Evolutionary conservation across 441 rosid species (phyloP).

Genomic region (Gossypium trilobum): DNA sequence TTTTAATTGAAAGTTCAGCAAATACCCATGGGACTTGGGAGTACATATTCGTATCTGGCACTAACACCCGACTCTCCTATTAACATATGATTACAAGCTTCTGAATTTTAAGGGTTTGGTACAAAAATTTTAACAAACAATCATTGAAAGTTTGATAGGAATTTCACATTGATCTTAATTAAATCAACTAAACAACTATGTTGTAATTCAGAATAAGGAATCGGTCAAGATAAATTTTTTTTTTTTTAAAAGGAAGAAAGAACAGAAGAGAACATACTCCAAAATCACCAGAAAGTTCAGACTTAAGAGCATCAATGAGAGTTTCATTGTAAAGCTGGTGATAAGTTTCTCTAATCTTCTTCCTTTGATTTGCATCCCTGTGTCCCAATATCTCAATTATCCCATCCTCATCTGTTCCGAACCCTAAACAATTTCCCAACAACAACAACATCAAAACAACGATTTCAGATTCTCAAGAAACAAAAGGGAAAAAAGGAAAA

Average conservation of each 20-base stretch:
- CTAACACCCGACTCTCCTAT: not conserved
- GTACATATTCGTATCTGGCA: not conserved
- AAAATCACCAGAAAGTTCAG: constrained; percentile 78
- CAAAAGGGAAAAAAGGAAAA: constrained; percentile 13
- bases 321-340: constrained; percentile 42
- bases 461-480: not conserved
- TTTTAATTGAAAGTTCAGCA: too few relatives aligned
- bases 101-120: not conserved
- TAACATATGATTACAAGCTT: not conserved
- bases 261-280: constrained; percentile 27
- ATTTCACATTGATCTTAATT: not conserved
- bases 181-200: constrained; percentile 2
- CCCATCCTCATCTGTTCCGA: constrained; percentile 66
- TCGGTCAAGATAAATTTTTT: not conserved
- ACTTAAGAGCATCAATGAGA: constrained; percentile 45
- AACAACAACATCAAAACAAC: not conserved
- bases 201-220: not conserved
- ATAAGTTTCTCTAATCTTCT: constrained; percentile 51
- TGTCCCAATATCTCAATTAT: constrained; percentile 51
- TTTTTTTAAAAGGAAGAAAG: not conserved
- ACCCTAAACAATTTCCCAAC: constrained; percentile 30
- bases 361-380: constrained; percentile 69
- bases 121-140: not conserved
- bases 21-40: not conserved
- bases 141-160: not conserved